Percentiles rank a stretch among this genome's conserved stretches.
These are phyloP conservation scores for Tilletia walkeri DNA, from an alignment of 1,284 basidiomycete genomes.

Conservation along the genomic window DNA sequence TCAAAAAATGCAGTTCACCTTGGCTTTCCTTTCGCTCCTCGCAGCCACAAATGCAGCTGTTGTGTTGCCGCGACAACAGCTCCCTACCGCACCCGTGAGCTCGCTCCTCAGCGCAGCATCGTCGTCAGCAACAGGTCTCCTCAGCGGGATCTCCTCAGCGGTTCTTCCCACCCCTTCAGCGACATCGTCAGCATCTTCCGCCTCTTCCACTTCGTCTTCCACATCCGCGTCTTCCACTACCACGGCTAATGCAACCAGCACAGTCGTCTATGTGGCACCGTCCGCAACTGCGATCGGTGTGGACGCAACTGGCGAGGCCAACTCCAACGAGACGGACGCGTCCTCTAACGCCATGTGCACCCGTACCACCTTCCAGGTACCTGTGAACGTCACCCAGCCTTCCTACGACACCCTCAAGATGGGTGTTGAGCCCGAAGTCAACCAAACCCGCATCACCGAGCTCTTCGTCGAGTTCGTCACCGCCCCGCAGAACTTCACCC, in stretches of 20 bases:
- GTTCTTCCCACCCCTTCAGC: neutral
- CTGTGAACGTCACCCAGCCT: constrained; percentile 19
- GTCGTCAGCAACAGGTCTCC: neutral
- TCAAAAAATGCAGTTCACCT: neutral
- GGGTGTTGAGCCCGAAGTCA: constrained; percentile 3
- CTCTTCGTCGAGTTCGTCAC: constrained; percentile 27
- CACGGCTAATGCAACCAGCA: neutral
- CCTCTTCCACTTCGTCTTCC: neutral
- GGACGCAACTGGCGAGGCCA: neutral
- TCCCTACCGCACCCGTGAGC: no score
- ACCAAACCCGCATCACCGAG: constrained; percentile 24
- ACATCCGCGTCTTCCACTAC: neutral
- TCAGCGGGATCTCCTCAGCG: neutral
- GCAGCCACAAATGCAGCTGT: constrained; percentile 3
- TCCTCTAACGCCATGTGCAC: constrained; percentile 21
- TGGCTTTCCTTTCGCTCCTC: neutral
- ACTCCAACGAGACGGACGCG: constrained; percentile 19
- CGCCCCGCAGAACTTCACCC: constrained; percentile 24
- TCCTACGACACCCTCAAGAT: constrained; percentile 17
- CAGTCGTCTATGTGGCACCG: neutral
- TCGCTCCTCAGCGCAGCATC: neutral
- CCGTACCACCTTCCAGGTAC: constrained; percentile 19
- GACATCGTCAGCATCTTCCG: neutral
- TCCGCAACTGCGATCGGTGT: neutral
- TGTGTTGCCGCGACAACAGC: neutral